Evolutionary conservation across 176 grass and related monocot species (phyloP), one percentile per base, ranked within the genome.

Genomic region (Musa itinerans): DNA sequence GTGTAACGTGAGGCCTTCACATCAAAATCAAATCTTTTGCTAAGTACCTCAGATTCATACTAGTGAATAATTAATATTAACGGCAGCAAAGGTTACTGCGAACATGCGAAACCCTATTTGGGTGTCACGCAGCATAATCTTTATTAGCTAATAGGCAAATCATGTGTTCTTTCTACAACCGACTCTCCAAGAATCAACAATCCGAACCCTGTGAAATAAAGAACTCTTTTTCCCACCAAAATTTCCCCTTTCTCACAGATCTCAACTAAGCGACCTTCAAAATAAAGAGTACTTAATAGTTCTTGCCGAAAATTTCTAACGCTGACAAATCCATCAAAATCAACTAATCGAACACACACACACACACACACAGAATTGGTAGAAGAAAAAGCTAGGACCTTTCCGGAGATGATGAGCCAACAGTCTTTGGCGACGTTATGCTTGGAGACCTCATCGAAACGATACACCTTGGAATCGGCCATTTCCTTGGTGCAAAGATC

Each of bases 381-480:
- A 26, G 12, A 50, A 50, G 43, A 51, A 43, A 43, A 43, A 43
- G 43, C 2, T 10, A 11, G 43, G 72, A 74, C 72, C 20, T 74
- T 74, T 74, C 52, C 72, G 52, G n/a, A 7, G 72, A 74, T 57
- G 72, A 74, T 16, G 21, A 74, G 52, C 72, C 72, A 74, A 53
- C 72, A 74, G 56, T 74, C 72, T 55, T 74, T 74, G 72, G 53
- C 5, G 12, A 56, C 22, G 24, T 57, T 74, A 17, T 74, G 72
- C 72, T 74, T 74, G 53, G 20, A 54, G 72, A 74, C 72, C 20
- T 74, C 72, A 56, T 74, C 72, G 72, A 74, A 74, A 12, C 26
- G 52, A 56, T 74, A 56, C 9, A 74, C 17, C 53, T 54, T 57
- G 52, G 72, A 74, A 55, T 56, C 24, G 14, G 11, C 23, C 72